phyloP scores from a whole-genome alignment of 2,329 filamentous ascomycete species.

The Anisogramma anomala region DNA sequence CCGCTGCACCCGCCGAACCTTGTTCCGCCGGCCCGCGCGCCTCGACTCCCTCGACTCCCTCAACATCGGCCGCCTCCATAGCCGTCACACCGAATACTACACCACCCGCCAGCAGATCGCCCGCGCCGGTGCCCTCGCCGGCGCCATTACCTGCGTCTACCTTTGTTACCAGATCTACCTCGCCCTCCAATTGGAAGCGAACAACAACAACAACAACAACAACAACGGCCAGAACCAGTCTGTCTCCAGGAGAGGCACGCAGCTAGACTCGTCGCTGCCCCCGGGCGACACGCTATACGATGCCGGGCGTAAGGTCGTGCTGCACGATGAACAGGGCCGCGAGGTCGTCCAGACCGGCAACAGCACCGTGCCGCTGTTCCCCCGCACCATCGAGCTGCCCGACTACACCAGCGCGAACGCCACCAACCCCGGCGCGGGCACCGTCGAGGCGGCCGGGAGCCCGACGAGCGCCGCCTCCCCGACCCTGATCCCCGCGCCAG shows the following conservation, averaged over 20 bases:
- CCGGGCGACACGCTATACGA: slow-evolving; percentile 36
- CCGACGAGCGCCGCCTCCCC: slow-evolving; percentile 20
- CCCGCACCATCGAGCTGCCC: slow-evolving; percentile 56
- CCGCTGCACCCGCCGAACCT: slow-evolving; percentile 23
- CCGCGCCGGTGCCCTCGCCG: slow-evolving; percentile 36
- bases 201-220: neutral
- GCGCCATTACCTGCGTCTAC: slow-evolving; percentile 38
- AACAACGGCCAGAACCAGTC: too few relatives aligned
- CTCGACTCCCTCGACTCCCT: slow-evolving; percentile 35
- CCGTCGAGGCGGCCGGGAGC: too few relatives aligned
- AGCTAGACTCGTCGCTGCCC: slow-evolving; percentile 32
- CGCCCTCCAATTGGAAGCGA: slow-evolving; percentile 17
- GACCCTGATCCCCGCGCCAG: slow-evolving; percentile 18
- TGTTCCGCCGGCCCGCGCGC: slow-evolving; percentile 18
- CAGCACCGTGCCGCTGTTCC: slow-evolving; percentile 67
- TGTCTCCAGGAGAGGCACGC: slow-evolving; percentile 18
- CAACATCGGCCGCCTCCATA: slow-evolving; percentile 37
- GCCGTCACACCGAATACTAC: slow-evolving; percentile 37
- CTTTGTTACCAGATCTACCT: slow-evolving; percentile 40
- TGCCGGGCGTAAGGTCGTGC: slow-evolving; percentile 43
- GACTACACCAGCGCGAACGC: slow-evolving; percentile 20
- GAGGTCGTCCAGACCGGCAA: slow-evolving; percentile 76
- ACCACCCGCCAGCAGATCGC: slow-evolving; percentile 40
- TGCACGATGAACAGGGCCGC: slow-evolving; percentile 55
- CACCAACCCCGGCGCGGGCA: neutral